Evolutionary conservation across 495 filamentous ascomycete species (phyloP).

Genomic region (Barbatosphaeria neglecta): DNA sequence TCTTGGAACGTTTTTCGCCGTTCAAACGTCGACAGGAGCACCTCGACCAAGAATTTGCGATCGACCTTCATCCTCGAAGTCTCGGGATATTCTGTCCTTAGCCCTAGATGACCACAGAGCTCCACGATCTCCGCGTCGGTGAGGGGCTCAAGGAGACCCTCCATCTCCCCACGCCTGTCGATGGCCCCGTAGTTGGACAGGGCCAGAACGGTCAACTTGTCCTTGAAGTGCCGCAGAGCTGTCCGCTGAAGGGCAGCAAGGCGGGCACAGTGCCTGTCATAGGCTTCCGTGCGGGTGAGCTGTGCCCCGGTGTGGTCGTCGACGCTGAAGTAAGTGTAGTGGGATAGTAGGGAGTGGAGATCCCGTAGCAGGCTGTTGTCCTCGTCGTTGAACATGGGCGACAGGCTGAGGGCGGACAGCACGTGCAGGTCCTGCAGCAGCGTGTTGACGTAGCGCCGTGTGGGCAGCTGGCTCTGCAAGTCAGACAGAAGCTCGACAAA

Average conservation of each 20-base stretch:
- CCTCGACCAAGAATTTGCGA: conserved; percentile 61
- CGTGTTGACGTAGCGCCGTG: conserved; percentile 84
- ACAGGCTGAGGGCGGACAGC: conserved; percentile 69
- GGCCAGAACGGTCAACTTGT: conserved; percentile 80
- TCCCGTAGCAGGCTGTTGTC: conserved; percentile 74
- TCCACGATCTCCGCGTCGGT: conserved; percentile 59
- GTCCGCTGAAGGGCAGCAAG: conserved; percentile 73
- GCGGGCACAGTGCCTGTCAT: conserved; percentile 63
- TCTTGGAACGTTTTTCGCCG: conserved; percentile 78
- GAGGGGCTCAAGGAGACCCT: conserved; percentile 61
- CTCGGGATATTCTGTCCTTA: conserved; percentile 70
- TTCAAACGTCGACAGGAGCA: conserved; percentile 67
- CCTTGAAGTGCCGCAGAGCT: conserved; percentile 73
- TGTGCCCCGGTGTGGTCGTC: conserved; percentile 83
- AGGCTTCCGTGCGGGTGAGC: conserved; percentile 57
- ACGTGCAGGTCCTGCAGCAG: conserved; percentile 84
- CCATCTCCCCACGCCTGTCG: conserved; percentile 64
- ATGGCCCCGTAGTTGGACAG: conserved; percentile 87
- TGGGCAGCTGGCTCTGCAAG: conserved; percentile 86
- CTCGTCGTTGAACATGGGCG: conserved; percentile 61
- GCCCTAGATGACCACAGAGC: conserved; percentile 58
- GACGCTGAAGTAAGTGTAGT: conserved; percentile 80
- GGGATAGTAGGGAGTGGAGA: conserved; percentile 61
- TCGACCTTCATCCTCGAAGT: conserved; percentile 48
- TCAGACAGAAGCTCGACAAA: conserved; percentile 88